These are phyloP conservation scores for Nicotiana paniculata DNA, from an alignment of 257 asterid genomes.

Conservation along the genomic window DNA sequence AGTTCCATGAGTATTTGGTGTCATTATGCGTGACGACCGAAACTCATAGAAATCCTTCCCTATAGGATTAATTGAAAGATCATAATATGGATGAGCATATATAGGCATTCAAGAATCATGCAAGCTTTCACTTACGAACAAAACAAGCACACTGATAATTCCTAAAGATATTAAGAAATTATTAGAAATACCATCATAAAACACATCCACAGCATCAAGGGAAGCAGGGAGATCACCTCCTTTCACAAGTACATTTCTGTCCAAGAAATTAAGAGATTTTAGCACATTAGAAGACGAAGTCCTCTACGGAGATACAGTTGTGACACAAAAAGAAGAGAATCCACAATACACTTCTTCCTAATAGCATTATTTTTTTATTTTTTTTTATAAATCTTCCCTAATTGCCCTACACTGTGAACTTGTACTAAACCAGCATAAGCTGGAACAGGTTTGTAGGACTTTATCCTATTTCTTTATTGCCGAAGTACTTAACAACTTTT, in stretches of 20 bases:
- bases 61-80: slow-evolving; percentile 25
- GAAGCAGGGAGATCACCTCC: slow-evolving; percentile 90
- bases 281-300: not conserved
- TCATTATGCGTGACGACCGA: slow-evolving; percentile 55
- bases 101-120: not conserved
- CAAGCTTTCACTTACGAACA: not conserved
- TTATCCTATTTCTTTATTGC: not conserved
- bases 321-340: not conserved
- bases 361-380: not conserved
- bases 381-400: not conserved
- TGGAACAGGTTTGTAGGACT: not conserved
- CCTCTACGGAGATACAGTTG: not conserved
- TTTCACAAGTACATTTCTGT: slow-evolving; percentile 87
- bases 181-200: slow-evolving; percentile 69
- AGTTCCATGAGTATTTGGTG: slow-evolving; percentile 89
- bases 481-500: not conserved
- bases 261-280: not conserved
- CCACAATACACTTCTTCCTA: not conserved
- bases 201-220: slow-evolving; percentile 83
- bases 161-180: slow-evolving; percentile 12
- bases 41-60: slow-evolving; percentile 77
- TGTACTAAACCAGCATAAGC: not conserved
- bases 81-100: slow-evolving; percentile 1
- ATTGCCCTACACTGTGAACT: not conserved
- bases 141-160: not conserved